Percentiles rank a stretch among this genome's conserved stretches.
Evolutionary conservation across 1,139 yeast genomes (phyloP).

Genomic region (Nakaseomyces uthaithaninus): DNA sequence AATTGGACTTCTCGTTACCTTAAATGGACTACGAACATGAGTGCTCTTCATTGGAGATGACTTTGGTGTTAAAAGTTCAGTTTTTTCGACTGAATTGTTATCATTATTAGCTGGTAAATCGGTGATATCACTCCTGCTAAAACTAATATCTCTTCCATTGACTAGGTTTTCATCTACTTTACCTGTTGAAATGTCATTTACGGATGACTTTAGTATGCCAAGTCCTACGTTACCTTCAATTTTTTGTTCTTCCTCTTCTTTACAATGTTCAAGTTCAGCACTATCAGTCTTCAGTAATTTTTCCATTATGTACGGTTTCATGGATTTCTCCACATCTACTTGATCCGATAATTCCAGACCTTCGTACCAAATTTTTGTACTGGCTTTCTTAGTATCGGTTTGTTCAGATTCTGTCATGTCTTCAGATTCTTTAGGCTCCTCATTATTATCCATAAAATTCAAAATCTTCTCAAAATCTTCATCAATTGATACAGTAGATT

Average conservation of each 20-base stretch:
- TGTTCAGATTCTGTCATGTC: background rate
- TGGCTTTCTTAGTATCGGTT: background rate
- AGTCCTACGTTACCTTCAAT: background rate
- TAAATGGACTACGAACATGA: conserved; percentile 25
- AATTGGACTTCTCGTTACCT: conserved; percentile 13
- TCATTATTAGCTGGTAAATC: background rate
- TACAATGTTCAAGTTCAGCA: background rate
- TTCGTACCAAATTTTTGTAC: conserved; percentile 8
- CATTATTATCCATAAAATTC: conserved; percentile 3
- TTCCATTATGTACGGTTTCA: conserved; percentile 1
- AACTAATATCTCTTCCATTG: conserved; percentile 5
- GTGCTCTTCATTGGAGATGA: conserved; percentile 10
- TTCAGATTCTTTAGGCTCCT: background rate
- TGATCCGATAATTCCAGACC: conserved; percentile 3
- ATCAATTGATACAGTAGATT: background rate
- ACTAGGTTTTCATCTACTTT: background rate
- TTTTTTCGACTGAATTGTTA: conserved; percentile 4
- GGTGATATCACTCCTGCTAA: conserved; percentile 1
- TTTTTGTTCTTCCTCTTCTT: conserved; percentile 3
- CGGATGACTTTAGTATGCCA: background rate
- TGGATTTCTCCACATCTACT: background rate
- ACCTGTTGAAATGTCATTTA: conserved; percentile 2
- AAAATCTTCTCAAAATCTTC: conserved; percentile 4
- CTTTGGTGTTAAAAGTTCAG: conserved; percentile 6
- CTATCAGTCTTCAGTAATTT: conserved; percentile 6